A percentile compares a stretch with the other conserved stretches of the same genome.
Evolutionary conservation across 768 basidiomycete genomes (phyloP).

Genomic region (Russula griseocarnosa): DNA sequence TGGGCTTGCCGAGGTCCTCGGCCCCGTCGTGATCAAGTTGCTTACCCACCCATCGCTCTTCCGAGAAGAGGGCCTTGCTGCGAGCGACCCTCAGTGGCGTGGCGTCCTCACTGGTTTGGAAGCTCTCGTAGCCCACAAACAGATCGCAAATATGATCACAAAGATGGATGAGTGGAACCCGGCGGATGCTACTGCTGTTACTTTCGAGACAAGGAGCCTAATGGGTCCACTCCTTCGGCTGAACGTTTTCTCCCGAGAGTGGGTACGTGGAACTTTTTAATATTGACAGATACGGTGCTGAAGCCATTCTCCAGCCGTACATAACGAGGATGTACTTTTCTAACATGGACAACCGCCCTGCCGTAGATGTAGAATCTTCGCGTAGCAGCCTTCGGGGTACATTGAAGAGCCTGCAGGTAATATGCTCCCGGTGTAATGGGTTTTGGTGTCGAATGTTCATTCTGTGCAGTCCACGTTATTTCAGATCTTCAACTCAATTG

Average conservation of each 20-base stretch:
- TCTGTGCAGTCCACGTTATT: conserved; percentile 63
- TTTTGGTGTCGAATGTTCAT: conserved; percentile 1
- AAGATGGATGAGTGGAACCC: conserved; percentile 74
- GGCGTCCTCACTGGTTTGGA: conserved; percentile 77
- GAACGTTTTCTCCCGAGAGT: conserved; percentile 84
- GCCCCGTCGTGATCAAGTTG: conserved; percentile 59
- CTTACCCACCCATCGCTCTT: conserved; percentile 63
- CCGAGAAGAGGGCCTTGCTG: conserved; percentile 64
- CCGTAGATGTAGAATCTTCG: conserved; percentile 75
- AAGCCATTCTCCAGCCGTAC: conserved; percentile 50
- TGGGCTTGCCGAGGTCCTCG: conserved; percentile 76
- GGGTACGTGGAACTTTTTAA: conserved; percentile 48
- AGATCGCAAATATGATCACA: conserved; percentile 77
- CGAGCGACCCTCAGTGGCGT: conserved; percentile 81
- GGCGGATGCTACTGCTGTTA: conserved; percentile 49
- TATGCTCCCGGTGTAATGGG: background rate
- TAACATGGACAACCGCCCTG: conserved; percentile 70
- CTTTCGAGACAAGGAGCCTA: conserved; percentile 63
- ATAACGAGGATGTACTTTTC: conserved; percentile 81
- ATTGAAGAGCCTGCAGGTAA: conserved; percentile 76
- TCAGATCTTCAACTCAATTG: conserved; percentile 82
- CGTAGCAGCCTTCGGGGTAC: conserved; percentile 84
- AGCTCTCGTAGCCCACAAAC: conserved; percentile 74
- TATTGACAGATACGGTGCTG: conserved; percentile 3
- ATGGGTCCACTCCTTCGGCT: conserved; percentile 83